phyloP scores from a whole-genome alignment of 139 green algal genomes.

The Edaphochlamys debaryana region DNA sequence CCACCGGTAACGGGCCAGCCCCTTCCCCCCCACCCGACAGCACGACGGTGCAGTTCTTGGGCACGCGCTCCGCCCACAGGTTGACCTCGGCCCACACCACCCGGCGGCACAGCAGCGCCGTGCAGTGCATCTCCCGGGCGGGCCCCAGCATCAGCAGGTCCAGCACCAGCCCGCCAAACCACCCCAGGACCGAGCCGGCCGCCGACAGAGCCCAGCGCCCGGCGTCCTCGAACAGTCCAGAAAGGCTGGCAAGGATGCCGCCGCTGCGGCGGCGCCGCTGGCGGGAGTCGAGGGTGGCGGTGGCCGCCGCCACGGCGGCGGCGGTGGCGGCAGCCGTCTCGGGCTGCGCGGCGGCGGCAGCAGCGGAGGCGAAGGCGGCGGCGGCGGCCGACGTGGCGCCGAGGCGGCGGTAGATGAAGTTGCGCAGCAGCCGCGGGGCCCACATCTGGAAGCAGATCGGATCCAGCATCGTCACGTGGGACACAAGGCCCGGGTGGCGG shows the following conservation, averaged over 20 bases:
- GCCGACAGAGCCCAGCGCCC: not conserved
- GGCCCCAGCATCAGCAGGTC: constrained; percentile 45
- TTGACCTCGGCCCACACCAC: constrained; percentile 39
- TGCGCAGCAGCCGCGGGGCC: constrained; percentile 28
- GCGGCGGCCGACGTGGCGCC: not conserved
- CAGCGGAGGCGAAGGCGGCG: not conserved
- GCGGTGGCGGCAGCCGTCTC: not conserved
- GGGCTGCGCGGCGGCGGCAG: too few relatives aligned
- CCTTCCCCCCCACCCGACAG: constrained; percentile 15
- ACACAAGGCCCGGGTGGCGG: not conserved
- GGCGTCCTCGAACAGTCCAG: too few relatives aligned
- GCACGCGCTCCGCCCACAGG: constrained; percentile 23
- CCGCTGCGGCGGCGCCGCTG: too few relatives aligned
- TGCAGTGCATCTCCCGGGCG: constrained; percentile 47
- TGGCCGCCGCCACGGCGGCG: not conserved
- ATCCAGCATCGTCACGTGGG: constrained; percentile 35
- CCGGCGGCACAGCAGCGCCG: constrained; percentile 38
- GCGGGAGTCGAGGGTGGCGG: not conserved
- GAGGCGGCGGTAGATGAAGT: constrained; percentile 45
- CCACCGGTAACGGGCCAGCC: not conserved
- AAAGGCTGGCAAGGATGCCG: not conserved
- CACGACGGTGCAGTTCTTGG: constrained; percentile 11
- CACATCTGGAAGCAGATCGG: constrained; percentile 52
- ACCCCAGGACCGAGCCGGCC: not conserved
- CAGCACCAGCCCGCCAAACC: not conserved